phyloP scores from a whole-genome alignment of 1,284 basidiomycete genomes.

The Microbotryum violaceum region DNA sequence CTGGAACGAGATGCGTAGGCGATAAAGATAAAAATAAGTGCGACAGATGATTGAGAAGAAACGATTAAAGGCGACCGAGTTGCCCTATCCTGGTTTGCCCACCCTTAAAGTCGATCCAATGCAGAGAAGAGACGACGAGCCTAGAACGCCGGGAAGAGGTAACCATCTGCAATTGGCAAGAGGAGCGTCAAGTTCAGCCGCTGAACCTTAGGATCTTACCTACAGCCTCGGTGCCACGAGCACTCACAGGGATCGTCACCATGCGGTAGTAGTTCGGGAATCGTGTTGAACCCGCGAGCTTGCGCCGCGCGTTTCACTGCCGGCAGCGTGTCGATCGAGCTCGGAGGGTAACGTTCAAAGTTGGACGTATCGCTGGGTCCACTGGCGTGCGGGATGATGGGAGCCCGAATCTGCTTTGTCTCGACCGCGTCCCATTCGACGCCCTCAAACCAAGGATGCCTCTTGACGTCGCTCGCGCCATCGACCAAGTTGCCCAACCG shows the following conservation, averaged over 20 bases:
- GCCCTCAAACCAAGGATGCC: constrained; percentile 38
- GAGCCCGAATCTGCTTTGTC: constrained; percentile 33
- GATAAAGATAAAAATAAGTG: not conserved
- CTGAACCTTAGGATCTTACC: not conserved
- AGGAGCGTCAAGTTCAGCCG: not conserved
- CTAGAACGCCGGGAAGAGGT: constrained; percentile 28
- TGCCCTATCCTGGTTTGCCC: not conserved
- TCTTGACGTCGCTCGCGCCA: constrained; percentile 35
- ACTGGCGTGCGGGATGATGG: constrained; percentile 34
- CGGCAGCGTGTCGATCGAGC: constrained; percentile 30
- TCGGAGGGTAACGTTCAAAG: constrained; percentile 36
- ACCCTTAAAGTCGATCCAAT: not conserved
- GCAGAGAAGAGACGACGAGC: not conserved
- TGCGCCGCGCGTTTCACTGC: constrained; percentile 29
- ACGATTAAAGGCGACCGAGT: not conserved
- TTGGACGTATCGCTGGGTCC: constrained; percentile 34
- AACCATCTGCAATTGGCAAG: constrained; percentile 8
- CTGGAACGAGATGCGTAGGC: not conserved
- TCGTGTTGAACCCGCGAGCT: constrained; percentile 16
- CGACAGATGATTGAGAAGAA: not conserved
- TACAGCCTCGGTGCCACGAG: not conserved
- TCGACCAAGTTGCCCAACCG: constrained; percentile 36
- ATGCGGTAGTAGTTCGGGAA: constrained; percentile 1
- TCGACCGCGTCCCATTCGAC: constrained; percentile 36
- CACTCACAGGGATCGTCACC: constrained; percentile 22